Base-by-base conservation (phyloP, 192 early-diverging fungal genomes). In the Mortierella hygrophila region DNA sequence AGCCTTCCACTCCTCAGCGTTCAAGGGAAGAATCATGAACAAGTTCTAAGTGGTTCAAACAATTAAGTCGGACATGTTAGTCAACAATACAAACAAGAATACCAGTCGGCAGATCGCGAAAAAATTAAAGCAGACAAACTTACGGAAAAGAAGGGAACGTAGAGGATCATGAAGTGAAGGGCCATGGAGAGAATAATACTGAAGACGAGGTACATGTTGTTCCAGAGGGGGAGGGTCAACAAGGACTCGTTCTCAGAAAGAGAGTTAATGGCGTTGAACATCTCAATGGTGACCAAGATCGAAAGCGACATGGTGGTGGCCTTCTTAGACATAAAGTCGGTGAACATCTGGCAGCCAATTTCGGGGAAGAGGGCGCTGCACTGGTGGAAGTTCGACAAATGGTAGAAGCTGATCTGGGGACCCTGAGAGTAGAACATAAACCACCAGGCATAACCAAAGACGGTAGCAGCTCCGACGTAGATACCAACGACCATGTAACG, bases 401-500 rank as follows among this genome's bases (percentile, higher is more conserved):
- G 96, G 77, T 94, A 88, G 88, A 94, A 99, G 38, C 93, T 90
- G 76, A 99, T 95, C 72, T 95, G 94, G 7, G 98, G 98, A 40
- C 98, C 98, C n/a, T 83, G 89, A 9, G 88, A 74, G 88, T 98
- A 98, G 83, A 94, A 98, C 93, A 99, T 95, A 89, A 97, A 99
- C 97, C 97, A 99, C 98, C 99, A 99, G 2, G 95, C 97, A 82
- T 99, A 99, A 32, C 96, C 99, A 94, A 97, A 97, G 23, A 99
- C 94, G 54, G 98, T 99, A 6, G 98, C 97, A 23, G 88, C 83
- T 70, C 98, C 98, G 72, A 99, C 99, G 79, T 98, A 99, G 16
- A 90, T 91, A 81, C 98, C 98, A 78, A 99, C 90, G 15, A 99
- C 88, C 88, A 97, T 91, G 88, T 99, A 99, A 79, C 99, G 94